Base-by-base conservation (phyloP, 192 early-diverging fungal species). In the Linnemannia schmuckeri region DNA sequence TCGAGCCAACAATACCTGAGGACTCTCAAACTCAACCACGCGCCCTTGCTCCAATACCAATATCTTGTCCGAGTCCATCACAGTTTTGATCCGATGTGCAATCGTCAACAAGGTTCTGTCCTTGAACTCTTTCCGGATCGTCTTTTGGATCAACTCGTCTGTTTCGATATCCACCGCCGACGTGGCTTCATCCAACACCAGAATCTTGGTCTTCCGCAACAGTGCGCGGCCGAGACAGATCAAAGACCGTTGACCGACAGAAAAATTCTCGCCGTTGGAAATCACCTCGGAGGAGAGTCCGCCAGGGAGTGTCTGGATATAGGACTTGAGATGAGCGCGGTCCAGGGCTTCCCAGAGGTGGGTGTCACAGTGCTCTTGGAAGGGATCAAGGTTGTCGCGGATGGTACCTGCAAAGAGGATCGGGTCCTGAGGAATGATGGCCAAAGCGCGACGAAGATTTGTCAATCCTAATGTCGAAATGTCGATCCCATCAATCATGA, bases 81-180 rank as follows among this genome's bases (percentile, higher is more conserved):
- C 93, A 2, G 97, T 97, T 76, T 93, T 92, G 49, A 97, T 77
- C 30, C 97, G 93, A 81, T 99, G 98, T 7, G 98, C 98, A 83
- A 99, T 97, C 73, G 94, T 95, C 54, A 99, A 80, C 55, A 98
- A 85, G 5, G 98, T 99, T 30, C 93, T 91, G 44, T 94, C 89
- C 15, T 86, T 88, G 88, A 97, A 96, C 77, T 93, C 90, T 37
- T 91, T 88, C 24, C 94, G 92, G 75, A 99, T 97, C 0, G 97
- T 96, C 17, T 88, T 85, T 91, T 99, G 98, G 87, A 99, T 98
- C 35, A 91, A 89, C 61, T 91, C 90, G 78, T 99, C 98, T 0
- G 96, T 97, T 66, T 93, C 91, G 74, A 94, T 92, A 88, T 99
- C 98, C 1, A 99, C 95, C 75, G 88, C 89, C 2, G 92, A 84